Percentiles rank a stretch among this genome's conserved stretches.
Evolutionary conservation across 768 basidiomycete species (phyloP).

Genomic region (Fibroporia radiculosa): DNA sequence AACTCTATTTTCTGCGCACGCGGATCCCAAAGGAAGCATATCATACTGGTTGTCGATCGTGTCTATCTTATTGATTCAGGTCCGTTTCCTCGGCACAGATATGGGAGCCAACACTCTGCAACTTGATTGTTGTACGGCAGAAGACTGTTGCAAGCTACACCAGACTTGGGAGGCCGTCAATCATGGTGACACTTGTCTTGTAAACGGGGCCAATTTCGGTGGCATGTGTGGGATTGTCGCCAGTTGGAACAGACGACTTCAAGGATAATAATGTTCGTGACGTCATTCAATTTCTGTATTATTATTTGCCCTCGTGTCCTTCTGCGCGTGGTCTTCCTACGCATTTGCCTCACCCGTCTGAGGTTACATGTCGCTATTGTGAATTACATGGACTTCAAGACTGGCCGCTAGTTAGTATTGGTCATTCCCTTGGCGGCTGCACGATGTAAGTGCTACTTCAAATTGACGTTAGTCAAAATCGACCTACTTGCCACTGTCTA

Average conservation of each 20-base stretch:
- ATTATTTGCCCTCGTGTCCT: constrained; percentile 49
- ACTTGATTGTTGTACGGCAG: constrained; percentile 38
- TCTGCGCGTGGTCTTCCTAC: constrained; percentile 33
- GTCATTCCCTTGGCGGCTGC: constrained; percentile 83
- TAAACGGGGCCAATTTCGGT: constrained; percentile 54
- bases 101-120: constrained; percentile 64
- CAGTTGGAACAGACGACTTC: background rate
- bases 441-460: constrained; percentile 56
- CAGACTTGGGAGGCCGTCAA: constrained; percentile 74
- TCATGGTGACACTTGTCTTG: constrained; percentile 75
- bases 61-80: background rate
- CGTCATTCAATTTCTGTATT: constrained; percentile 63
- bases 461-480: too few species aligned
- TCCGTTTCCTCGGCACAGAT: constrained; percentile 35
- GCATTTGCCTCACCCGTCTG: constrained; percentile 46
- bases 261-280: constrained; percentile 55
- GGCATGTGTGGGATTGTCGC: constrained; percentile 40
- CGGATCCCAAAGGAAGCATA: constrained; percentile 87
- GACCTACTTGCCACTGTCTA: too few species aligned
- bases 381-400: constrained; percentile 37
- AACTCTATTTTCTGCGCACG: constrained; percentile 74
- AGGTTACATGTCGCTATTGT: constrained; percentile 37
- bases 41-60: background rate
- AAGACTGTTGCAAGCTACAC: constrained; percentile 16
- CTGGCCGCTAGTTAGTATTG: constrained; percentile 58